phyloP scores from a whole-genome alignment of 2,329 filamentous ascomycete genomes.

The Colletotrichum sp. region DNA sequence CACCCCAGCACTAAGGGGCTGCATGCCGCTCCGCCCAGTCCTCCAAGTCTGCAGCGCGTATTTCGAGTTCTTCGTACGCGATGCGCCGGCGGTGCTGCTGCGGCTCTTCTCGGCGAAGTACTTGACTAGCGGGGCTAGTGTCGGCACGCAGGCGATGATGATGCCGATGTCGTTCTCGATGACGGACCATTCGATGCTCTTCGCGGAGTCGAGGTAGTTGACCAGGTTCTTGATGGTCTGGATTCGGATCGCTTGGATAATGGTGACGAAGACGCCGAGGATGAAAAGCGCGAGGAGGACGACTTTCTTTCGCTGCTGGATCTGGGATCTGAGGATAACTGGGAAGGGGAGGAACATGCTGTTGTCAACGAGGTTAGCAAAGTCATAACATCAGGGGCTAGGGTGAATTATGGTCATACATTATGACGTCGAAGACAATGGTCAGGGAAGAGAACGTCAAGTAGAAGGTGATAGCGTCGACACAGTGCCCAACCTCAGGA shows the following conservation, averaged over 20 bases:
- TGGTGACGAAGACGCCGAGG: conserved; percentile 55
- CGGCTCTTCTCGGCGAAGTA: conserved; percentile 35
- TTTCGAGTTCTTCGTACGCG: background rate
- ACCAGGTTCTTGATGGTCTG: conserved; percentile 48
- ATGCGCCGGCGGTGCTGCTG: conserved; percentile 5
- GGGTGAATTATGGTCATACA: conserved; percentile 31
- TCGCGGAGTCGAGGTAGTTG: conserved; percentile 49
- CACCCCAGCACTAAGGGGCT: conserved; percentile 14
- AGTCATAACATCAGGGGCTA: background rate
- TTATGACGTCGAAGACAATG: conserved; percentile 44
- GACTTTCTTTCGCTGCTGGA: conserved; percentile 44
- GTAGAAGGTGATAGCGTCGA: conserved; percentile 46
- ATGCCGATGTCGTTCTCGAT: conserved; percentile 51
- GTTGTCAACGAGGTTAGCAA: background rate
- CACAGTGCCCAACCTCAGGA: conserved; percentile 36
- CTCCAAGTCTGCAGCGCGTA: conserved; percentile 32
- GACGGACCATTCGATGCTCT: conserved; percentile 48
- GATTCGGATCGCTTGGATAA: conserved; percentile 57
- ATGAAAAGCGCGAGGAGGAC: conserved; percentile 48
- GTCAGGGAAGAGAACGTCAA: conserved; percentile 43
- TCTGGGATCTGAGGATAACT: conserved; percentile 38
- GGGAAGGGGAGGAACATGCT: conserved; percentile 48
- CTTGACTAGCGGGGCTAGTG: conserved; percentile 45
- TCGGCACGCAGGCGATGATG: conserved; percentile 45
- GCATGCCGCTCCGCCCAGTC: conserved; percentile 23